Conservation (phyloP, 2,329 filamentous ascomycete species). For the Thielaviopsis euricoi region DNA sequence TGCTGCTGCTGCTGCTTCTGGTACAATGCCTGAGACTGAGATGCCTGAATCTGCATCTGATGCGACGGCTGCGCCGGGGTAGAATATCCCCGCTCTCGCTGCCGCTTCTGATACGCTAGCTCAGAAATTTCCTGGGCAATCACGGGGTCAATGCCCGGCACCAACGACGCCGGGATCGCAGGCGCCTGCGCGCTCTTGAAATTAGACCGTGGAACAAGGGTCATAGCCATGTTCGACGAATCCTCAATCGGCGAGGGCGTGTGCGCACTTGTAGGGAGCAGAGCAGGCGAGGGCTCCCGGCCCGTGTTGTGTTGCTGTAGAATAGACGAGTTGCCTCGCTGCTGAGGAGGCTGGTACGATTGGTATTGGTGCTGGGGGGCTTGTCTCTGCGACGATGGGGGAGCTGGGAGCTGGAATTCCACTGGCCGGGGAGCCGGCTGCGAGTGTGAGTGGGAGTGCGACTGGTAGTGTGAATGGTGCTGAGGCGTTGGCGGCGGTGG, state of each 20-base stretch:
- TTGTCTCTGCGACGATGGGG: background rate
- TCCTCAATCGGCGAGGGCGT: constrained; percentile 8
- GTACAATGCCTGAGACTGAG: background rate
- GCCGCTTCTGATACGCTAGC: constrained; percentile 38
- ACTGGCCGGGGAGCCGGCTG: constrained; percentile 2
- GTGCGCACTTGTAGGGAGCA: background rate
- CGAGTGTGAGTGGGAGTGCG: background rate
- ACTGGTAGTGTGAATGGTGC: constrained; percentile 2
- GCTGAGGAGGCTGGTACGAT: background rate
- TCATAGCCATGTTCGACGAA: constrained; percentile 12
- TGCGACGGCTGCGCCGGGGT: constrained; percentile 17
- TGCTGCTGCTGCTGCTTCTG: constrained; percentile 12
- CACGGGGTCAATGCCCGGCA: constrained; percentile 42
- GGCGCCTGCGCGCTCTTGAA: constrained; percentile 16
- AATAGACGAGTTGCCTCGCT: background rate
- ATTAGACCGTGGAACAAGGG: constrained; percentile 5
- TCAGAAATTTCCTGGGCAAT: constrained; percentile 41
- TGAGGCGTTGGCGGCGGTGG: background rate
- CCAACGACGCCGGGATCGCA: constrained; percentile 37
- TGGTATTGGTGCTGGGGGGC: constrained; percentile 8
- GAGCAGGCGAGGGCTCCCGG: background rate
- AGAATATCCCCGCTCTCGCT: constrained; percentile 28
- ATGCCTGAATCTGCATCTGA: constrained; percentile 10
- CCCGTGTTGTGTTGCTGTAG: background rate
- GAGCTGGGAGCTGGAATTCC: constrained; percentile 3